Evolutionary conservation across 1,284 basidiomycete genomes (phyloP).

Genomic region (Microbotryum scabiosae): DNA sequence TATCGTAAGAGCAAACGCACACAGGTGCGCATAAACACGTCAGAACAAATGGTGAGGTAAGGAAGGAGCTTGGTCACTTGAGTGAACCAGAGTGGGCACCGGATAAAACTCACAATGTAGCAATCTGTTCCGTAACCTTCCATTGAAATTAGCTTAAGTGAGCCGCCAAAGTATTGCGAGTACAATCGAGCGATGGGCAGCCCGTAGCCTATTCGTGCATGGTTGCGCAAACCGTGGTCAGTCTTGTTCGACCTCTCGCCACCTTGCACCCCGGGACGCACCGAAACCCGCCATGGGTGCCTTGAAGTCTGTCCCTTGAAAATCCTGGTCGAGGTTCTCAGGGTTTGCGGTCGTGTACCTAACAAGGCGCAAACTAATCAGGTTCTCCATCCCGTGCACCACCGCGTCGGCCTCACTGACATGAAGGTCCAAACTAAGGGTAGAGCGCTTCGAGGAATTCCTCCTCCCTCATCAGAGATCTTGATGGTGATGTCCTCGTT

Average conservation of each 20-base stretch:
- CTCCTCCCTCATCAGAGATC: conserved; percentile 92
- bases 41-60: no score
- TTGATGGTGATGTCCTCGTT: conserved; percentile 96
- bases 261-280: not conserved
- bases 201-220: conserved; percentile 52
- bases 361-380: conserved; percentile 16
- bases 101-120: conserved; percentile 8
- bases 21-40: no score
- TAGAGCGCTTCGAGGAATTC: conserved; percentile 86
- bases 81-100: no score
- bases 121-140: conserved; percentile 52
- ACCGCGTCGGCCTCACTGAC: conserved; percentile 12
- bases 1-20: no score
- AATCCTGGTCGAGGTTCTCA: conserved; percentile 75
- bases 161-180: conserved; percentile 92
- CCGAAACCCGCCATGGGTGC: conserved; percentile 98
- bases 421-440: conserved; percentile 97
- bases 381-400: not conserved
- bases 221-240: not conserved
- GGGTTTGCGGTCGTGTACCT: conserved; percentile 96
- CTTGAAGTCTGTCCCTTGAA: conserved; percentile 87
- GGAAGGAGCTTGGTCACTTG: no score
- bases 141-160: conserved; percentile 94
- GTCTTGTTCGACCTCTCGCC: conserved; percentile 7
- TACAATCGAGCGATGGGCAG: conserved; percentile 64